These are phyloP conservation scores for Chytriomyces sp. DNA, from an alignment of 192 early-diverging fungal species.

Conservation along the genomic window DNA sequence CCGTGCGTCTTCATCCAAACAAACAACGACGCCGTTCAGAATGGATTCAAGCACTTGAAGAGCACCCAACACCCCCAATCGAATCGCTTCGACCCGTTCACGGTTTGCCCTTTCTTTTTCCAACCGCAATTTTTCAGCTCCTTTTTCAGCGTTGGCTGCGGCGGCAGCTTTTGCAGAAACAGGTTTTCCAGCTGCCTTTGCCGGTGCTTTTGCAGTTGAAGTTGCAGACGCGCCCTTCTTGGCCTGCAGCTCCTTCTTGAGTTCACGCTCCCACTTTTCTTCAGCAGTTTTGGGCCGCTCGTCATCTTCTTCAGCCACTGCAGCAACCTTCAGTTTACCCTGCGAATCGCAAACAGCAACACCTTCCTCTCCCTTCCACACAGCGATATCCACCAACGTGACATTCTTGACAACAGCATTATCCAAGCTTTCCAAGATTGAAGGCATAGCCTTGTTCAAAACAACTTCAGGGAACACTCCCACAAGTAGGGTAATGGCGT, in stretches of 20 bases:
- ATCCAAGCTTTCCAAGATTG: conserved; percentile 55
- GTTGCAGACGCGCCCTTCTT: conserved; percentile 58
- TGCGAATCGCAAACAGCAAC: conserved; percentile 64
- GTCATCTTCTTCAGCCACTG: conserved; percentile 11
- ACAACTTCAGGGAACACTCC: conserved; percentile 63
- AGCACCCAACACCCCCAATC: conserved; percentile 59
- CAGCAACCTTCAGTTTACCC: conserved; percentile 31
- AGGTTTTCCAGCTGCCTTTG: conserved; percentile 8
- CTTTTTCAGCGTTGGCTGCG: conserved; percentile 75
- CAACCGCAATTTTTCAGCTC: conserved; percentile 70
- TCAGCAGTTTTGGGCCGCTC: conserved; percentile 55
- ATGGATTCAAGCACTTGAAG: conserved; percentile 72
- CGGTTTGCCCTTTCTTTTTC: conserved; percentile 78
- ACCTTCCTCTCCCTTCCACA: conserved; percentile 76
- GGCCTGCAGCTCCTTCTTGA: conserved; percentile 70
- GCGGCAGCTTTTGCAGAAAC: conserved; percentile 52
- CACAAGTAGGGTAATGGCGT: conserved; percentile 65
- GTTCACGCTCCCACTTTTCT: conserved; percentile 79
- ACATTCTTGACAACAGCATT: conserved; percentile 55
- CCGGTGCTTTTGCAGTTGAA: conserved; percentile 27
- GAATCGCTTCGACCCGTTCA: conserved; percentile 60
- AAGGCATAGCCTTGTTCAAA: conserved; percentile 54
- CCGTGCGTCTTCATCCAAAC: conserved; percentile 63
- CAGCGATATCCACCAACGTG: conserved; percentile 62
- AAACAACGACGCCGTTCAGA: conserved; percentile 60